A percentile compares a stretch with the other conserved stretches of the same genome.
Conservation (phyloP, 1,284 basidiomycete species). For the Chiua sp. region DNA sequence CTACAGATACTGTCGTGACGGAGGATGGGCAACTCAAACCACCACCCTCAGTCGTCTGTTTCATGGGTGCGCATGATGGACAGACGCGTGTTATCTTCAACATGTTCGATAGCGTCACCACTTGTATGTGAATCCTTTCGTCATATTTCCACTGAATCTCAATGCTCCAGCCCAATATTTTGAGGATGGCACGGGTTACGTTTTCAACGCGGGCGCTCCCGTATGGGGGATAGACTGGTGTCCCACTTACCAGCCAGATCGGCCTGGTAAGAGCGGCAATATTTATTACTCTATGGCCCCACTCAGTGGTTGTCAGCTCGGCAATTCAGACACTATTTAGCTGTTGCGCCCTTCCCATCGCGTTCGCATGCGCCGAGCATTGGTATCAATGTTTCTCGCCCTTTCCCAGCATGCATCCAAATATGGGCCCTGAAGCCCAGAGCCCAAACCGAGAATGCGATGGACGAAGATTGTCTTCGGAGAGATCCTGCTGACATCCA, state of each 20-base stretch:
- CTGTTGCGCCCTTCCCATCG: slow-evolving; percentile 78
- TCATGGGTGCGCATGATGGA: slow-evolving; percentile 61
- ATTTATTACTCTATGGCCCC: background rate
- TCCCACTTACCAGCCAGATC: slow-evolving; percentile 70
- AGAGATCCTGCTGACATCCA: slow-evolving; percentile 42
- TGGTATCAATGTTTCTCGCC: slow-evolving; percentile 56
- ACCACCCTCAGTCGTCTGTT: slow-evolving; percentile 62
- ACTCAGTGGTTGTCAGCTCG: slow-evolving; percentile 44
- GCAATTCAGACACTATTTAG: slow-evolving; percentile 75
- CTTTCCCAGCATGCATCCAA: slow-evolving; percentile 68
- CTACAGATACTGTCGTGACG: slow-evolving; percentile 50
- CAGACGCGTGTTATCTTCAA: slow-evolving; percentile 56
- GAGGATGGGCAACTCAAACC: slow-evolving; percentile 54
- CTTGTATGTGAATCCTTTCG: slow-evolving; percentile 63
- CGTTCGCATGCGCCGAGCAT: slow-evolving; percentile 62
- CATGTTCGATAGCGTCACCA: slow-evolving; percentile 58
- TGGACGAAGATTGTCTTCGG: slow-evolving; percentile 18
- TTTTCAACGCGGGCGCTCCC: slow-evolving; percentile 85
- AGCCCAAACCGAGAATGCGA: slow-evolving; percentile 21
- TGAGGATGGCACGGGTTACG: slow-evolving; percentile 50
- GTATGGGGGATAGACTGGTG: slow-evolving; percentile 93
- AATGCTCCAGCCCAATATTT: slow-evolving; percentile 41
- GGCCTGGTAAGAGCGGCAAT: slow-evolving; percentile 49
- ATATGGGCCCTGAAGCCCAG: slow-evolving; percentile 58
- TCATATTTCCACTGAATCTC: background rate